Evolutionary conservation across 2,329 filamentous ascomycete genomes (phyloP).

Genomic region (Akanthomyces lecanii): DNA sequence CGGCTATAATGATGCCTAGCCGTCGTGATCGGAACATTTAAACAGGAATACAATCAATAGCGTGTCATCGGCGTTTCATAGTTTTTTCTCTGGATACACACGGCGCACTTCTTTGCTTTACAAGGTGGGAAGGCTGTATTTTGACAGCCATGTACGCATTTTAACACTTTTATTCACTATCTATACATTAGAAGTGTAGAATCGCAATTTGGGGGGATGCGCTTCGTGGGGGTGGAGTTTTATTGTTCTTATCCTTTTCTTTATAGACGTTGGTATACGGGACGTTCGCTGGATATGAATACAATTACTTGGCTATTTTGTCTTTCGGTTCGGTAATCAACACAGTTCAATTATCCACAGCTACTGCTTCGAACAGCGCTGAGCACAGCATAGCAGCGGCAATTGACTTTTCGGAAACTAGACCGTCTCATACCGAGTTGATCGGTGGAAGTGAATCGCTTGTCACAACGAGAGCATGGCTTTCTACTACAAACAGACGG

Average conservation of each 20-base stretch:
- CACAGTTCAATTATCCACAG: too few relatives aligned
- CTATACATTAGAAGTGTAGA: neutral
- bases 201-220: neutral
- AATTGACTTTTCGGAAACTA: too few relatives aligned
- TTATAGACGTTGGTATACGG: slow-evolving; percentile 2
- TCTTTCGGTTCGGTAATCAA: too few relatives aligned
- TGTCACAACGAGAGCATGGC: neutral
- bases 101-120: neutral
- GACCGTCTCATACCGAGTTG: neutral
- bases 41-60: slow-evolving; percentile 1
- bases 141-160: neutral
- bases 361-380: neutral
- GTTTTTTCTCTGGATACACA: slow-evolving; percentile 9
- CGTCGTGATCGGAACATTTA: neutral
- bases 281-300: neutral
- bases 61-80: neutral
- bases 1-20: slow-evolving; percentile 38
- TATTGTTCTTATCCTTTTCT: neutral
- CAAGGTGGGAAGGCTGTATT: neutral
- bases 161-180: neutral
- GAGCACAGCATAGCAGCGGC: neutral
- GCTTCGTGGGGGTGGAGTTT: neutral
- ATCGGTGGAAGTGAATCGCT: neutral
- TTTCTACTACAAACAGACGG: neutral
- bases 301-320: neutral